Evolutionary conservation across 2,329 filamentous ascomycete genomes (phyloP), one percentile per base, ranked within the genome.

Genomic region (Thielaviopsis populi): DNA sequence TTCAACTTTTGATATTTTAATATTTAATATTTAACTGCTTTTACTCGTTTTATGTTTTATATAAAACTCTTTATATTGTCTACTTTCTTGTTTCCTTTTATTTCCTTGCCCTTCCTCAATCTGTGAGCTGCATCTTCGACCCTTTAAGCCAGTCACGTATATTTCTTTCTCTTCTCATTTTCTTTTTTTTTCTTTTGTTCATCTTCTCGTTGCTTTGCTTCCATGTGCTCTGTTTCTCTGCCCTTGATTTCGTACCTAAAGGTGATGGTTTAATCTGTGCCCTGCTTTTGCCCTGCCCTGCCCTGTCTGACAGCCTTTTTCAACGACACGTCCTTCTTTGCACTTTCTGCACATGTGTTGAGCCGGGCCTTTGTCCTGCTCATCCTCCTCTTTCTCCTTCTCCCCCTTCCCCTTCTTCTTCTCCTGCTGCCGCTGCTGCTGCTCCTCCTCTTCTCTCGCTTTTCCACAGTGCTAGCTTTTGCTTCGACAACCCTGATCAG

Each of bases 291-390:
- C 33, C 30, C 30, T 33, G 30, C 30, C 30, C 30, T 42, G 41
- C 41, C 42, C n/a, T 46, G 42, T 15, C 24, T 27, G 50, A 54
- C 50, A n/a, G 50, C 17, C 50, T 33, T 27, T 54, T 54, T 54
- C 50, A 54, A 62, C 60, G 30, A 42, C 60, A 62, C 50, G 24
- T 54, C 50, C 27, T 54, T 40, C 40, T 42, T 13, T 59, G 19
- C 33, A 22, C 33, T 59, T 43, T 22, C 30, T 61, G 22, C 59
- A 61, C 59, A 56, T 54, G 50, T 63, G 48, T 54, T 48, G 43
- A 50, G 15, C n/a, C 43, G 41, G 43, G 27, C 43, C 17, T 41
- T 50, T 48, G 42, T 46, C 42, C 19, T 46, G 42, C 17, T 46
- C 42, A 15, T 46, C 42, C 42, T 46, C 15, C 4, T 22, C 8